These are phyloP conservation scores for Cladosporium sp. DNA, from an alignment of 2,329 filamentous ascomycete species.

Conservation along the genomic window DNA sequence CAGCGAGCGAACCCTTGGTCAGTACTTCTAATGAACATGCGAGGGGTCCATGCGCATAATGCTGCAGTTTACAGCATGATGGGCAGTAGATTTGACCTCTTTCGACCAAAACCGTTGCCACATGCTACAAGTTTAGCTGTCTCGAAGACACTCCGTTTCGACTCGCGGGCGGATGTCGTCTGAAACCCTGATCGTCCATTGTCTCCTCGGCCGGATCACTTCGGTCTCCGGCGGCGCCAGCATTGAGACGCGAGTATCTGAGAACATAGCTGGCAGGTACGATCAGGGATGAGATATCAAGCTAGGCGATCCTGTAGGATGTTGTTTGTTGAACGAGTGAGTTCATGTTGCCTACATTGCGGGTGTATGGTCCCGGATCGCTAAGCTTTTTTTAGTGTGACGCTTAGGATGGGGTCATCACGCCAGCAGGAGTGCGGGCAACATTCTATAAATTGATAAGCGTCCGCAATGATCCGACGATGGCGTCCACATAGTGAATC, in stretches of 20 bases:
- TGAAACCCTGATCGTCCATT: not conserved
- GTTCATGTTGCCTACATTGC: not conserved
- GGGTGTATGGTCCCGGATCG: not conserved
- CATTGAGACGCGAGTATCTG: not conserved
- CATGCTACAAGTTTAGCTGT: not conserved
- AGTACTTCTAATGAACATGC: not conserved
- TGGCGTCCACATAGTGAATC: not conserved
- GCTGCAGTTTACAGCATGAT: not conserved
- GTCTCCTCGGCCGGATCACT: not conserved
- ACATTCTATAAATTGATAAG: not conserved
- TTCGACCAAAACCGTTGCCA: not conserved
- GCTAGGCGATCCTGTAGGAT: not conserved
- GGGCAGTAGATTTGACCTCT: not conserved
- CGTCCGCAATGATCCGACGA: not conserved
- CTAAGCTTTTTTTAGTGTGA: not conserved
- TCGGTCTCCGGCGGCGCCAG: not conserved
- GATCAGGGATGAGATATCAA: not conserved
- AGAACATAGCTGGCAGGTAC: not conserved
- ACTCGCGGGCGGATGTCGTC: not conserved
- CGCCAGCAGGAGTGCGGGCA: not conserved
- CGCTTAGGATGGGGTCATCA: not conserved
- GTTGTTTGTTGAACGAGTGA: not conserved
- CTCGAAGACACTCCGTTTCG: not conserved
- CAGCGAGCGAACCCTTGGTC: not conserved
- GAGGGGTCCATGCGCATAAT: not conserved